Percentiles rank a stretch among this genome's conserved stretches.
These are phyloP conservation scores for Eruca vesicaria DNA, from an alignment of 441 rosid species.

Conservation along the genomic window DNA sequence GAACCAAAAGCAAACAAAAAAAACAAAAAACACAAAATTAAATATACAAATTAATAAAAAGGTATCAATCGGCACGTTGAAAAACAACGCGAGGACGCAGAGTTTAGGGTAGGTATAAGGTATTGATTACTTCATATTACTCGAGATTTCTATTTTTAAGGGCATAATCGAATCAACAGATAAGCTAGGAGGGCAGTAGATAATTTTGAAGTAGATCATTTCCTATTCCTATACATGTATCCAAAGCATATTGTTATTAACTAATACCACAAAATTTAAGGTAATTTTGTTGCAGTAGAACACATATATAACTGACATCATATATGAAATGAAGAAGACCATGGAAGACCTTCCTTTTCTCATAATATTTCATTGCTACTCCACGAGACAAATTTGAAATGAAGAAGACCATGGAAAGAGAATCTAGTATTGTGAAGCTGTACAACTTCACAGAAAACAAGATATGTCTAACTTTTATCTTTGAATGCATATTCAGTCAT, in stretches of 20 bases:
- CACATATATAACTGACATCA: background rate
- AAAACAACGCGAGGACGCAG: constrained; percentile 25
- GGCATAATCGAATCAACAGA: constrained; percentile 18
- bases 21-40: background rate
- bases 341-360: constrained; percentile 18
- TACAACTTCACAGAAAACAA: constrained; percentile 8
- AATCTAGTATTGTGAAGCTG: constrained; percentile 23
- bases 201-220: background rate
- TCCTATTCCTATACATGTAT: background rate
- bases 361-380: constrained; percentile 23
- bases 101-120: constrained; percentile 3
- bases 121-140: constrained; percentile 8
- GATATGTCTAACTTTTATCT: constrained; percentile 30
- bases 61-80: background rate
- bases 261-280: background rate
- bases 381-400: constrained; percentile 15
- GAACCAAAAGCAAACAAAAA: constrained; percentile 11
- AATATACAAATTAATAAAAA: constrained; percentile 11
- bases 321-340: constrained; percentile 2
- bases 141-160: constrained; percentile 3
- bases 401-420: constrained; percentile 27
- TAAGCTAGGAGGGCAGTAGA: background rate
- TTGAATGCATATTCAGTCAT: constrained; percentile 44
- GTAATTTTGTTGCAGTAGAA: background rate
- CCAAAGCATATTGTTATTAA: background rate